Percentiles rank a stretch among this genome's conserved stretches.
phyloP scores from a whole-genome alignment of 2,329 filamentous ascomycete species.

The Fusarium avenaceum region DNA sequence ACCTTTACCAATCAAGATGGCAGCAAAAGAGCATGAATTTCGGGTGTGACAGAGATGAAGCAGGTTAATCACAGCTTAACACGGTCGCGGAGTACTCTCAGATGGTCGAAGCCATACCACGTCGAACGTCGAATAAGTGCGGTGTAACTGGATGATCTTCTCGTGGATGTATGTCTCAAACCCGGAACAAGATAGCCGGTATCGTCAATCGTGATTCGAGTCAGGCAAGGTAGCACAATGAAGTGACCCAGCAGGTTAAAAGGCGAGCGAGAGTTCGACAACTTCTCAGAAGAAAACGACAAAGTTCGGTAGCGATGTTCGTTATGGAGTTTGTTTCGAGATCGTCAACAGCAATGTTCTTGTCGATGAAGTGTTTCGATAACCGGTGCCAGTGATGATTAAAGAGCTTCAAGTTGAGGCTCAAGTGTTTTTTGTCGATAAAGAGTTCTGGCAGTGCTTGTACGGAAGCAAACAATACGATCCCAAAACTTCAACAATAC shows the following conservation, averaged over 20 bases:
- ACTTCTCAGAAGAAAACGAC: constrained; percentile 11
- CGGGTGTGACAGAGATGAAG: constrained; percentile 42
- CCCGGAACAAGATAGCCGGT: constrained; percentile 30
- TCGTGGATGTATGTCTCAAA: constrained; percentile 30
- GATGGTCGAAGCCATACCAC: constrained; percentile 46
- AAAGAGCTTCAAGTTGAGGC: constrained; percentile 21
- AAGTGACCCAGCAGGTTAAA: constrained; percentile 25
- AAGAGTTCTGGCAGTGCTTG: constrained; percentile 15
- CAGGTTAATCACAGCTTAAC: constrained; percentile 46
- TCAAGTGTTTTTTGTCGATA: constrained; percentile 30
- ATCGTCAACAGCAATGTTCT: constrained; percentile 13
- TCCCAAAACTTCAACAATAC: constrained; percentile 30
- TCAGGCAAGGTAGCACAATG: constrained; percentile 43
- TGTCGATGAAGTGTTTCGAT: constrained; percentile 9
- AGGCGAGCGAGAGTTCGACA: constrained; percentile 9
- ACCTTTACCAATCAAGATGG: constrained; percentile 43
- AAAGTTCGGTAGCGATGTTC: constrained; percentile 8
- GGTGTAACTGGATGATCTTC: constrained; percentile 33
- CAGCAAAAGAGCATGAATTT: constrained; percentile 30
- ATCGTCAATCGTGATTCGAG: constrained; percentile 35
- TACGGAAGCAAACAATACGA: constrained; percentile 29
- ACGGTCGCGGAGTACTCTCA: constrained; percentile 38
- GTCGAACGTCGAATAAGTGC: constrained; percentile 21
- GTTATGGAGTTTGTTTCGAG: constrained; percentile 13
- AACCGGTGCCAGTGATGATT: constrained; percentile 16